Evolutionary conservation across 306 rosid genomes (phyloP).

Genomic region (Oxytropis ochrocephala): DNA sequence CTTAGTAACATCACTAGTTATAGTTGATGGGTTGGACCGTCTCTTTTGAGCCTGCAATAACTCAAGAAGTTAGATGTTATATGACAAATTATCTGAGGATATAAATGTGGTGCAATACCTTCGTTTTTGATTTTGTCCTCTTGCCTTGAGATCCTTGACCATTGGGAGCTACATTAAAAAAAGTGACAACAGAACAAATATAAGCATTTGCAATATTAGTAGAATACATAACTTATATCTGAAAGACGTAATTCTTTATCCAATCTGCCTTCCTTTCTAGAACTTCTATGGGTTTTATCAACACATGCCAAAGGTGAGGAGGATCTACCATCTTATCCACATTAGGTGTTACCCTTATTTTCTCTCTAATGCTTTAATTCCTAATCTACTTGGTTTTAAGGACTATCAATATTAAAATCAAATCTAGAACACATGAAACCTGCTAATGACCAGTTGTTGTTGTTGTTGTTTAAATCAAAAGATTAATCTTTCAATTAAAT

Average conservation of each 20-base stretch:
- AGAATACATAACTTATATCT: neutral
- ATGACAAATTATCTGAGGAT: neutral
- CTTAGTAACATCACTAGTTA: constrained; percentile 20
- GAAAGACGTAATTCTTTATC: neutral
- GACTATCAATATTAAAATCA: neutral
- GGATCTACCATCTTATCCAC: neutral
- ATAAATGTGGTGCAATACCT: constrained; percentile 43
- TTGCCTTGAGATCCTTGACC: constrained; percentile 84
- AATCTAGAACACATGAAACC: neutral
- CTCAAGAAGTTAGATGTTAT: constrained; percentile 7
- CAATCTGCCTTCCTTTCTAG: neutral
- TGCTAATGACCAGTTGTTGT: neutral
- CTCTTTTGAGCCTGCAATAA: constrained; percentile 51
- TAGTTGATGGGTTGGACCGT: constrained; percentile 27
- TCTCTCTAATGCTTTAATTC: neutral
- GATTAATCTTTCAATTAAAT: neutral
- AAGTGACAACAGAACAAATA: constrained; percentile 21
- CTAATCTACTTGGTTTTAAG: neutral
- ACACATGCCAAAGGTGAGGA: neutral
- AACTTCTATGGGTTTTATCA: neutral
- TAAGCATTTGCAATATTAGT: constrained; percentile 20
- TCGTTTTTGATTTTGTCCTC: constrained; percentile 49
- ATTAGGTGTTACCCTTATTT: neutral
- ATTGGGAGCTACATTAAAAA: constrained; percentile 53
- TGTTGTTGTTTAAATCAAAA: neutral